Base-by-base conservation (phyloP, 345 rosid genomes). In the Lepidium aucheri region DNA sequence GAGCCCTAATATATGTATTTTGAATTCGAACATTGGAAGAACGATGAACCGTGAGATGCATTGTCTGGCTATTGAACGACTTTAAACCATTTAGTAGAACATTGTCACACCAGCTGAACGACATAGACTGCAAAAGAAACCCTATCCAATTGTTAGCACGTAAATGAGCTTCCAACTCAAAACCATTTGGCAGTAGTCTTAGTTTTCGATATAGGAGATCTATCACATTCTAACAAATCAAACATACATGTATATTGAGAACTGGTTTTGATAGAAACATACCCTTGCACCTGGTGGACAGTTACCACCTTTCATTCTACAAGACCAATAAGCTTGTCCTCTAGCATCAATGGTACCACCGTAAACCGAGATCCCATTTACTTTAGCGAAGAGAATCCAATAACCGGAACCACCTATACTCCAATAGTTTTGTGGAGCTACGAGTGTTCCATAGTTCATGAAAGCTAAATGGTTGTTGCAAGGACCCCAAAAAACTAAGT, bases 331-430 rank as follows among this genome's bases (percentile, higher is more conserved):
- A 16, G 57, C 70, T 34, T 77, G 45, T 41, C 86, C 82, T 70
- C 51, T 73, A 3, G 77, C 86, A 54, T 80, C 80, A 53, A 80
- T 62, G 17, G 60, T 53, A 22, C 86, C 84, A 14, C 86, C 86
- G 4, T 53, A 49, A 42, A 82, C 53, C 4, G 67, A 70, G 49
- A 80, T 71, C 20, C 80, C 65, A 22, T 53, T 51, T 13, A 82
- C 86, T 35, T 65, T 54, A 24, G 65, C 63, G 46, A 82, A 80
- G 35, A 68, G 42, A 40, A 82, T 60, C 84, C 86, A 82, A 41
- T 80, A 59, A 20, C 72, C 77, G 9, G 80, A 57, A 32, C 45
- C 53, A 4, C 79, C 82, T 12, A 82, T 46, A 39, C 68, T 74
- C 71, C 63, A 46, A 13, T 75, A 82, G 52, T 80, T 66, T 1